Evolutionary conservation across 176 grass and related monocot species (phyloP).

Genomic region (Aegilops speltoides): DNA sequence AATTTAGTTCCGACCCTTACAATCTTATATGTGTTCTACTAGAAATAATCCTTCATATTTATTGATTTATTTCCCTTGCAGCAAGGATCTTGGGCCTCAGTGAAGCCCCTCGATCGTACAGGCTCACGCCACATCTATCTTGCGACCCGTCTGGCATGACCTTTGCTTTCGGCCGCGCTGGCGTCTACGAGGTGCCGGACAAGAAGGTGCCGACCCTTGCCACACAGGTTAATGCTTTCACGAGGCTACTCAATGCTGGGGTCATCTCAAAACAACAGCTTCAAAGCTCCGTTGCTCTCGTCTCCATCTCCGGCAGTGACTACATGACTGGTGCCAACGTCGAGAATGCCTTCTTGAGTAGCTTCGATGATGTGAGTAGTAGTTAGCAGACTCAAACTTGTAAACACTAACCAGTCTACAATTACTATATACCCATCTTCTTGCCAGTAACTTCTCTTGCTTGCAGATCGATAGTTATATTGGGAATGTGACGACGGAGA

Average conservation of each 20-base stretch:
- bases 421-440: not conserved
- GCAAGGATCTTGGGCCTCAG: slow-evolving; percentile 3
- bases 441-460: not conserved
- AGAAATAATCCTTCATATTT: not conserved
- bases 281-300: not conserved
- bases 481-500: not conserved
- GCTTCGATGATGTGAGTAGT: not conserved
- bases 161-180: slow-evolving; percentile 36
- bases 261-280: not conserved
- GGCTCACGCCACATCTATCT: too few relatives aligned
- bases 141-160: slow-evolving; percentile 44
- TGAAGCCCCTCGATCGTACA: not conserved
- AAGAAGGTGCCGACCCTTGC: slow-evolving; percentile 7
- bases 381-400: not conserved
- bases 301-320: slow-evolving; percentile 39
- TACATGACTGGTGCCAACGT: not conserved
- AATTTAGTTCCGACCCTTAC: too few relatives aligned
- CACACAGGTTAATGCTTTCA: not conserved
- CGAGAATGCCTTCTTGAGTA: not conserved
- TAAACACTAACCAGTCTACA: not conserved
- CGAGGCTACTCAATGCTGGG: not conserved
- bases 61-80: not conserved
- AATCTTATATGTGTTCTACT: not conserved
- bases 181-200: slow-evolving; percentile 19
- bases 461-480: not conserved